Evolutionary conservation across 176 grass and related monocot species (phyloP).

Genomic region (Phoenix roebelenii): DNA sequence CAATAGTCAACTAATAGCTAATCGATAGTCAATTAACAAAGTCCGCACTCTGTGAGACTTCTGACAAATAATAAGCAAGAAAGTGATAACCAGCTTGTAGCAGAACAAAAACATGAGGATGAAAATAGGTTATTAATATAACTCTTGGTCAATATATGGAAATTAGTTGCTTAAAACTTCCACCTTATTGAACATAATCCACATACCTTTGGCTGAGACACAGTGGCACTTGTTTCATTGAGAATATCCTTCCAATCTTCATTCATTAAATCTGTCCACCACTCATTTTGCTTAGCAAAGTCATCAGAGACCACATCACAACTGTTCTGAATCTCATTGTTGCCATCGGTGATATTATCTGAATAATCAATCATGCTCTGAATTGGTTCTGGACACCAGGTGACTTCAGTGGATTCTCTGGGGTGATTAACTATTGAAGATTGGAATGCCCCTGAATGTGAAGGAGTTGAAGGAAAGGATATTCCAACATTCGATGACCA

Average conservation of each 20-base stretch:
- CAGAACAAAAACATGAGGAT: too few relatives aligned
- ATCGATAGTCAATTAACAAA: too few relatives aligned
- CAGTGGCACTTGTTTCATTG: conserved; percentile 19
- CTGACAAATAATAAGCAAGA: too few relatives aligned
- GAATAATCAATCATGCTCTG: conserved; percentile 3
- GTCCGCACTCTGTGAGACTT: too few relatives aligned
- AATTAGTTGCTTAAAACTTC: too few relatives aligned
- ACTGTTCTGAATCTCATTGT: neutral
- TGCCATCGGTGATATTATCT: neutral
- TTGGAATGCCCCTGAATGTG: neutral
- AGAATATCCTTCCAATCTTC: conserved; percentile 41
- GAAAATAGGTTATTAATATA: too few relatives aligned
- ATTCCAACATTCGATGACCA: conserved; percentile 18
- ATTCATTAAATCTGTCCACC: conserved; percentile 34
- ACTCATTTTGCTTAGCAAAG: conserved; percentile 19
- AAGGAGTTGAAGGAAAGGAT: conserved; percentile 12
- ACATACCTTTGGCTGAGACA: conserved; percentile 26
- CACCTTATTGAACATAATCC: too few relatives aligned
- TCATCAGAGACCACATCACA: conserved; percentile 16
- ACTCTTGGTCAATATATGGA: too few relatives aligned
- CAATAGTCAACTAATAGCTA: too few relatives aligned
- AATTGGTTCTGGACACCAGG: conserved; percentile 19
- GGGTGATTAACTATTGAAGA: conserved; percentile 1
- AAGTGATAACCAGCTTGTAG: too few relatives aligned
- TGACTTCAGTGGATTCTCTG: conserved; percentile 13